Conservation (phyloP, 352 stramenopile species). For the Phytopythium delawarense region DNA sequence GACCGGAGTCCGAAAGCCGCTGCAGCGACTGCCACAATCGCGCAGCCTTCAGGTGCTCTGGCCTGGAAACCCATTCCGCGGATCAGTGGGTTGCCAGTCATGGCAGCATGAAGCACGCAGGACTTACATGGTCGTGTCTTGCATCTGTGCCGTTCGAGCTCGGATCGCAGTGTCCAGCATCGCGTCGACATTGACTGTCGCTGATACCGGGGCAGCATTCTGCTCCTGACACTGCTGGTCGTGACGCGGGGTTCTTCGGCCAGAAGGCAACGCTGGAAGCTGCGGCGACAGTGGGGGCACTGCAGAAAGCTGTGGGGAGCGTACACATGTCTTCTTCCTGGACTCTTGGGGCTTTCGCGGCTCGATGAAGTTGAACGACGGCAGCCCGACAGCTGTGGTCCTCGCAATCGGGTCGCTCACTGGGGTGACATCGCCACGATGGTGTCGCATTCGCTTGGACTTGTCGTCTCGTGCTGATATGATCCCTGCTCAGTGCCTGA, state of each 20-base stretch:
- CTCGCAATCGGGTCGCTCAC: conserved; percentile 11
- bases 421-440: background rate
- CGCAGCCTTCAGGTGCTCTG: conserved; percentile 41
- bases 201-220: background rate
- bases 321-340: conserved; percentile 6
- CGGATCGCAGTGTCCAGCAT: conserved; percentile 18
- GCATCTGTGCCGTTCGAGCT: conserved; percentile 13
- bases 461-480: background rate
- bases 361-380: conserved; percentile 70
- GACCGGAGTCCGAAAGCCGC: conserved; percentile 51
- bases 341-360: conserved; percentile 1
- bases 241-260: background rate
- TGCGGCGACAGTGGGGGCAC: background rate
- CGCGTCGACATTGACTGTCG: conserved; percentile 5
- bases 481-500: background rate
- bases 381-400: conserved; percentile 33
- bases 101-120: background rate
- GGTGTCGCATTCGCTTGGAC: background rate
- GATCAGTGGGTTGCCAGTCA: background rate
- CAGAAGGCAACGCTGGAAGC: background rate
- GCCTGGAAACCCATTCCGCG: background rate
- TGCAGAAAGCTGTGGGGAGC: background rate
- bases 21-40: conserved; percentile 56
- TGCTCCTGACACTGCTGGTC: background rate
- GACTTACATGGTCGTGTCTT: conserved; percentile 16